Evolutionary conservation across 345 rosid genomes (phyloP), one percentile per base, ranked within the genome.

Genomic region (Erodium maritimum): DNA sequence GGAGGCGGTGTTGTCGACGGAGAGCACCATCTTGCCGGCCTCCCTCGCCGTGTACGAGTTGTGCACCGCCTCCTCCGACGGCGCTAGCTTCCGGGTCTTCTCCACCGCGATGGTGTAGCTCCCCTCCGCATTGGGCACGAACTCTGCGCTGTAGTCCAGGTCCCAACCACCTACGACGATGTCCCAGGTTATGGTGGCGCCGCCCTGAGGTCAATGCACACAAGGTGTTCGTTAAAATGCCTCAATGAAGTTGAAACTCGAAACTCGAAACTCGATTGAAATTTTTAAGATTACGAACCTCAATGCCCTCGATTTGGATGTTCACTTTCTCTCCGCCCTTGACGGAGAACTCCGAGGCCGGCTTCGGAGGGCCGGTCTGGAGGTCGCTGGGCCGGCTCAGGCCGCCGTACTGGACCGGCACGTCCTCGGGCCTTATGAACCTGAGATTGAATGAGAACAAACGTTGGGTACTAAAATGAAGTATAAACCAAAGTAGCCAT

Each of bases 81-180:
- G 66, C 29, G 64, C 61, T 61, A 89, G 60, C 65, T 79, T 87
- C 67, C 79, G 77, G 0, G 82, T 71, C 67, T 85, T 93, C 77
- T 89, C 96, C 0, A 93, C 96, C 0, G 91, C 95, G 0, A 93
- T 78, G 3, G 77, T 78, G 77, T 93, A 89, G 79, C 97, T 78
- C 18, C 72, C 88, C 59, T 79, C 81, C 0, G 84, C 88, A 17
- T 75, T 83, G 8, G 99, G 99, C 56, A 87, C 87, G 62, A 87
- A 93, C 75, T 93, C 99, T 22, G 95, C 95, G 7, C 87, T 89
- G 77, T 93, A 93, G 65, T 93, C 99, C 75, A 93, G 64, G 16
- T 93, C 99, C 99, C 99, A 93, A 21, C 96, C 99, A 24, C 99
- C 99, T 11, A 93, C 99, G 23, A 82, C 97, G 33, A 93, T 76